phyloP scores from a whole-genome alignment of 257 asterid genomes.

The Lycium ferocissimum region DNA sequence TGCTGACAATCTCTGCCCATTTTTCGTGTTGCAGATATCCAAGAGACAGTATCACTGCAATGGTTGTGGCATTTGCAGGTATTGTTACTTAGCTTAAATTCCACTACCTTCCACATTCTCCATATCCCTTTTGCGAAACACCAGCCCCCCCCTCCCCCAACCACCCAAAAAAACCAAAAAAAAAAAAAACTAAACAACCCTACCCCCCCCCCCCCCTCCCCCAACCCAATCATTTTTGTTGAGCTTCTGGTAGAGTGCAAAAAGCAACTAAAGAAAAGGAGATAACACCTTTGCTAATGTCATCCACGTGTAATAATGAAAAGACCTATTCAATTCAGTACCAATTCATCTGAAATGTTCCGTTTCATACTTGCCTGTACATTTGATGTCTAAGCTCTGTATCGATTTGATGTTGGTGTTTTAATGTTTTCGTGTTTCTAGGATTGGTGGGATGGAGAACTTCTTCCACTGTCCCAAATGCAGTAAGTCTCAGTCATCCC shows the following conservation, averaged over 20 bases:
- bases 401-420: neutral
- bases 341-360: neutral
- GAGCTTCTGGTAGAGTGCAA: neutral
- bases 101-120: neutral
- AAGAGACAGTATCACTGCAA: slow-evolving; percentile 82
- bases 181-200: too few relatives aligned
- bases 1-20: slow-evolving; percentile 17
- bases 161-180: too few relatives aligned
- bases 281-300: neutral
- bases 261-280: neutral
- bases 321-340: neutral
- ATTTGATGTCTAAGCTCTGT: neutral
- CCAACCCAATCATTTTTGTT: neutral
- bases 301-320: neutral
- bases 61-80: slow-evolving; percentile 97
- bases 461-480: slow-evolving; percentile 76
- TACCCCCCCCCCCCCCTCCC: neutral
- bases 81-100: slow-evolving; percentile 22
- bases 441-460: slow-evolving; percentile 74
- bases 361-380: neutral
- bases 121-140: neutral
- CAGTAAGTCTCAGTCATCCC: slow-evolving; percentile 47
- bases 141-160: too few relatives aligned
- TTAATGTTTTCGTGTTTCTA: slow-evolving; percentile 37
- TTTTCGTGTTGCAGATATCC: slow-evolving; percentile 59